Evolutionary conservation across 108 stramenopile species (phyloP).

Genomic region (Aurantiochytrium sp.): DNA sequence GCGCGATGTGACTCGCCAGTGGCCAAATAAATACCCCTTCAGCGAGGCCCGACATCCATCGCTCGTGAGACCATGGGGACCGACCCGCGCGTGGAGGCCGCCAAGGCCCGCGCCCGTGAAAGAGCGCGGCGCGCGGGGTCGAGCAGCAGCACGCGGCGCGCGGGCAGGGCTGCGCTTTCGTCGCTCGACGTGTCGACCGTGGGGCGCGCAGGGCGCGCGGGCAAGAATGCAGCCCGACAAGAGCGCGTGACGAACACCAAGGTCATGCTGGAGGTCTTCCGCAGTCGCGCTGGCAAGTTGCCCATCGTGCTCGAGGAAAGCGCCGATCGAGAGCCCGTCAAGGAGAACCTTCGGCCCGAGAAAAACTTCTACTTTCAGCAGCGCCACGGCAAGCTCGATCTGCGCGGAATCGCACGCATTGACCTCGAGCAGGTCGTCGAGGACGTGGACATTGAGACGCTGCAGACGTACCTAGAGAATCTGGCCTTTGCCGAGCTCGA

Average conservation of each 20-base stretch:
- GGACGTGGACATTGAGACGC: conserved; percentile 26
- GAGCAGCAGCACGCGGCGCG: too few relatives aligned
- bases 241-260: neutral
- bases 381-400: neutral
- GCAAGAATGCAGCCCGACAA: neutral
- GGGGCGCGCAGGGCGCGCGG: neutral
- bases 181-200: neutral
- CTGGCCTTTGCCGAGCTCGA: neutral
- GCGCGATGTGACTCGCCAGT: too few relatives aligned
- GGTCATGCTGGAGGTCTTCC: neutral
- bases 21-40: too few relatives aligned
- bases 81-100: neutral
- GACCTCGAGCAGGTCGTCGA: conserved; percentile 12
- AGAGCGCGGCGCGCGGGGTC: too few relatives aligned
- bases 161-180: neutral
- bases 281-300: neutral
- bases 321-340: neutral
- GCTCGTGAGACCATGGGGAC: too few relatives aligned
- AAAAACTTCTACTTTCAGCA: conserved; percentile 29
- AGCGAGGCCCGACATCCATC: too few relatives aligned
- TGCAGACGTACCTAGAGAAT: conserved; percentile 14
- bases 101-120: neutral
- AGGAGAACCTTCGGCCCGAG: neutral
- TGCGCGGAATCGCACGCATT: neutral
- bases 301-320: neutral